Base-by-base conservation (phyloP, 2,329 filamentous ascomycete species). In the Cladobotryum protrusum region DNA sequence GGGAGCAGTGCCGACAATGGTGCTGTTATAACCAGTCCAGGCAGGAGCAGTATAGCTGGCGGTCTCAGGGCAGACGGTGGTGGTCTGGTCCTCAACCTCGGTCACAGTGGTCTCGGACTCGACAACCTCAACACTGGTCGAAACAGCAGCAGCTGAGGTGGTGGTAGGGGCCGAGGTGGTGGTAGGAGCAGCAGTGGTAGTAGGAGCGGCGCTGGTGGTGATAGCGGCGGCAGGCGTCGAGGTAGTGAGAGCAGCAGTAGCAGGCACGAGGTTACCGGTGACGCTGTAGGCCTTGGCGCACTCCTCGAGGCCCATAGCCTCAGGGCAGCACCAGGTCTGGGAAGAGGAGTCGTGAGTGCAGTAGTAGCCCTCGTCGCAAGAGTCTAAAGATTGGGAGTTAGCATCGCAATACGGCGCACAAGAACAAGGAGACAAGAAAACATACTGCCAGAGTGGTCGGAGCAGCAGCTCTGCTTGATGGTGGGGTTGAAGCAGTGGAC, bases 331-430 rank as follows among this genome's bases (percentile, higher is more conserved):
- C 70, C 77, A 77, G 33, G 81, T 83, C 50, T 72, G 67, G 48
- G 67, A 64, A 41, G 64, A 59, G 47, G 66, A 63, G 61, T 82
- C 75, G 56, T 75, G 70, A n/a, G 78, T 74, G 70, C 82, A 85
- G 72, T 78, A 85, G 71, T 77, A 85, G 45, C 78, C 79, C 14
- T 67, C 63, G 32, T 80, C 74, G 63, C 82, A 85, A 32, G 81
- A 79, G 65, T 81, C 80, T 83, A 47, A 24, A 6, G 9, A 34
- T 6, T 5, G 2, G 32, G 47, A 43, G 42, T 49, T 33, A 47
- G 43, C n/a, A 48, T 13, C 20, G n/a, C 11, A 24, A 29, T 32
- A 3, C 12, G 6, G 24, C 3, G 24, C 24, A 29, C 11, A 6
- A 29, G 11, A 29, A 8, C 24, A 29, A 8, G 5, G 15, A 39